Evolutionary conservation across 352 stramenopile species (phyloP).

Genomic region (Peronospora destructor): DNA sequence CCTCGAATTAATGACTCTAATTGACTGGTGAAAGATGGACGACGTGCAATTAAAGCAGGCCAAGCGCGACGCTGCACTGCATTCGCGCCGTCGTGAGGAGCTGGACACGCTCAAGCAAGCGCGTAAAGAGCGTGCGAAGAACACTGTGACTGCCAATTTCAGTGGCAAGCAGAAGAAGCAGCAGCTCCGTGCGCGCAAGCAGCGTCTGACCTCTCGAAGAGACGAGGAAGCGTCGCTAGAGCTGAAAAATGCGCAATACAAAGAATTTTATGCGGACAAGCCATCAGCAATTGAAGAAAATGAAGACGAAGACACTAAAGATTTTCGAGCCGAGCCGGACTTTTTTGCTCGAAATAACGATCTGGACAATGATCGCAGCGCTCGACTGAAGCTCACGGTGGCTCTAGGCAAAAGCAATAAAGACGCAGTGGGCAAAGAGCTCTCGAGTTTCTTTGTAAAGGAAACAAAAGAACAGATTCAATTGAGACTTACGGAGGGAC

Average conservation of each 20-base stretch:
- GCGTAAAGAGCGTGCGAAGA: conserved; percentile 69
- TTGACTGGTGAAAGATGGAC: conserved; percentile 18
- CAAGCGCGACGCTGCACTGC: conserved; percentile 59
- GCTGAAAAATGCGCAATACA: conserved; percentile 56
- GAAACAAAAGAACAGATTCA: conserved; percentile 86
- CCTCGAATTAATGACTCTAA: conserved; percentile 7
- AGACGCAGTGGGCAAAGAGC: conserved; percentile 70
- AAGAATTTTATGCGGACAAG: conserved; percentile 38
- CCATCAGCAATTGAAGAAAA: conserved; percentile 10
- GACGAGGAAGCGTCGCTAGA: conserved; percentile 48
- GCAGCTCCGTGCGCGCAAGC: conserved; percentile 75
- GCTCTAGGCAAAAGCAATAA: conserved; percentile 80
- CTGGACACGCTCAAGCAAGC: conserved; percentile 72
- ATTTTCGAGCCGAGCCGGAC: conserved; percentile 44
- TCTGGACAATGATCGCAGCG: conserved; percentile 54
- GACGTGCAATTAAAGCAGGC: conserved; percentile 38
- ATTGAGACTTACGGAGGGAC: conserved; percentile 76
- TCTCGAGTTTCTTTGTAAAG: conserved; percentile 83
- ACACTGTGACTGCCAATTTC: conserved; percentile 49
- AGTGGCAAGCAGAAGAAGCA: conserved; percentile 86
- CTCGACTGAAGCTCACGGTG: conserved; percentile 70
- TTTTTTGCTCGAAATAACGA: conserved; percentile 69
- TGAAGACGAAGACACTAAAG: conserved; percentile 25
- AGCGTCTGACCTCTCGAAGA: conserved; percentile 58
- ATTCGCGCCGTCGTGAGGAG: conserved; percentile 63